phyloP scores from a whole-genome alignment of 768 basidiomycete genomes.

The Kwoniella europaea region DNA sequence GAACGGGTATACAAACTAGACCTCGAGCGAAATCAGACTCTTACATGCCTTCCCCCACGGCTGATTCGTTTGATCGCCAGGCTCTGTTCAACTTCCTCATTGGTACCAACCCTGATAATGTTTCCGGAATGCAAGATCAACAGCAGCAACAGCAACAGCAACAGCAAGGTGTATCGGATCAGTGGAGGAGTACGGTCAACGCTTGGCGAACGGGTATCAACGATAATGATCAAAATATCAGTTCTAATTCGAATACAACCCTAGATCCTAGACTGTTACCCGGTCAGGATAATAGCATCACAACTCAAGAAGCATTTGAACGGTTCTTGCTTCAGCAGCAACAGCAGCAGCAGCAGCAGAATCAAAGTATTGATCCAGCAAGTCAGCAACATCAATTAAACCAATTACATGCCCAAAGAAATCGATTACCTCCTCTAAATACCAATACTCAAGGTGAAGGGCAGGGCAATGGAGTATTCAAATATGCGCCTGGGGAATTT shows the following conservation, averaged over 20 bases:
- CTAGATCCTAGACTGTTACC: constrained; percentile 45
- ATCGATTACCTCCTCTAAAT: constrained; percentile 28
- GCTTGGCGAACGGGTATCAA: constrained; percentile 37
- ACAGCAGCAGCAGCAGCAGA: constrained; percentile 13
- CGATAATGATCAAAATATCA: constrained; percentile 9
- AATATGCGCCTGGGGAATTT: constrained; percentile 45
- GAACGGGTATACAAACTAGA: constrained; percentile 22
- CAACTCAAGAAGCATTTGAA: constrained; percentile 1
- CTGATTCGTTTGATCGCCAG: constrained; percentile 33
- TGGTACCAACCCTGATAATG: constrained; percentile 9
- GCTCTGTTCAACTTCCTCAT: constrained; percentile 29
- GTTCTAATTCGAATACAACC: constrained; percentile 18
- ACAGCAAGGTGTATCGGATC: constrained; percentile 19
- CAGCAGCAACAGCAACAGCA: constrained; percentile 1
- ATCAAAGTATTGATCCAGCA: constrained; percentile 5
- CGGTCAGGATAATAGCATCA: constrained; percentile 31
- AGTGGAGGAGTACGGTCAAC: constrained; percentile 42
- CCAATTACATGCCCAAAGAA: constrained; percentile 41
- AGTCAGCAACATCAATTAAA: constrained; percentile 37
- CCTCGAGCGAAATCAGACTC: constrained; percentile 54
- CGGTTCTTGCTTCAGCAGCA: constrained; percentile 24
- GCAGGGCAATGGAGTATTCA: constrained; percentile 26
- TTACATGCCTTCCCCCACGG: constrained; percentile 31
- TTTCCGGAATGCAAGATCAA: background rate
- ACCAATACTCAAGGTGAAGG: constrained; percentile 19